These are phyloP conservation scores for Aspergillus bridgeri DNA, from an alignment of 495 filamentous ascomycete genomes.

Conservation along the genomic window DNA sequence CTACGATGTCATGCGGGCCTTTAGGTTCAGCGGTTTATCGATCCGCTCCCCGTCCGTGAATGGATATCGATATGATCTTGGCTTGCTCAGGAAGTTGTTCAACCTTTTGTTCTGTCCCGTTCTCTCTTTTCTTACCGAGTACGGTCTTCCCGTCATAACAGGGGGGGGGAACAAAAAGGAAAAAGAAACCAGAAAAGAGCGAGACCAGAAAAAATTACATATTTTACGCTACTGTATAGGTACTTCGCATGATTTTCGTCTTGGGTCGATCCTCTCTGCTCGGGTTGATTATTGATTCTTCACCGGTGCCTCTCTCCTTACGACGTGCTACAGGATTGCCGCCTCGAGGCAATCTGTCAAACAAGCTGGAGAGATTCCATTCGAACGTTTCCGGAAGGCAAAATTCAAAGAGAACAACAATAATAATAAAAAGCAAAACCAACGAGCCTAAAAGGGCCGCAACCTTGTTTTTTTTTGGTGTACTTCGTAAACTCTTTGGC, in stretches of 20 bases:
- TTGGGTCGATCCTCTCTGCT: constrained; percentile 13
- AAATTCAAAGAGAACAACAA: constrained; percentile 5
- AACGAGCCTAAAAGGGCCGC: constrained; percentile 6
- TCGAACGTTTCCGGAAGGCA: constrained; percentile 3
- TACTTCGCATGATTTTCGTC: constrained; percentile 8
- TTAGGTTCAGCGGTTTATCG: constrained; percentile 42
- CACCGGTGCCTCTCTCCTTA: constrained; percentile 2
- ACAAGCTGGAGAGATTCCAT: constrained; percentile 5
- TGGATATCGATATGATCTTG: constrained; percentile 9
- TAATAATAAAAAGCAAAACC: neutral
- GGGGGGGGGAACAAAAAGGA: too few relatives aligned
- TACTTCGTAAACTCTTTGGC: neutral
- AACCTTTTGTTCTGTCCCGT: constrained; percentile 3
- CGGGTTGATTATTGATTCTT: constrained; percentile 8
- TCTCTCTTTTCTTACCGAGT: neutral
- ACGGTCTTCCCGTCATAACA: too few relatives aligned
- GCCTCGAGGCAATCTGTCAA: constrained; percentile 12
- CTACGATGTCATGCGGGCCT: constrained; percentile 36
- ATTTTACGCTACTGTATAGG: neutral
- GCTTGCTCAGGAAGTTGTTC: constrained; percentile 3
- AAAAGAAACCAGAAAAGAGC: too few relatives aligned
- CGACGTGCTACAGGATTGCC: constrained; percentile 12
- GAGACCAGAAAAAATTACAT: neutral
- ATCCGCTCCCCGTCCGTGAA: constrained; percentile 34
- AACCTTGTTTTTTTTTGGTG: constrained; percentile 2